These are phyloP conservation scores for Diversispora eburnea DNA, from an alignment of 192 early-diverging fungal species.

Conservation along the genomic window DNA sequence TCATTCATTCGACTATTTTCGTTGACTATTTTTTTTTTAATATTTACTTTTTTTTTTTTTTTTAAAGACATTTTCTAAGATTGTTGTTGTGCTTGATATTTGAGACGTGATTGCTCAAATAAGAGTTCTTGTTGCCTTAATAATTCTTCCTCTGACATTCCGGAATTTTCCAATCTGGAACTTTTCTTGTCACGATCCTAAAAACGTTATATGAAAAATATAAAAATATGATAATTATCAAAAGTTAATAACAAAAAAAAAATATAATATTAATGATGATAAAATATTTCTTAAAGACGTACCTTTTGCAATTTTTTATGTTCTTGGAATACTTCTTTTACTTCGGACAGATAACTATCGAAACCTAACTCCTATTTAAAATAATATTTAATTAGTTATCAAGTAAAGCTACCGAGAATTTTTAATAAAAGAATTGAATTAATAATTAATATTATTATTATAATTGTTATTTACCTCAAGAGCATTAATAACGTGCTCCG, in stretches of 20 bases:
- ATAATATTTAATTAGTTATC: conserved; percentile 8
- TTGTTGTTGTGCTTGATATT: conserved; percentile 48
- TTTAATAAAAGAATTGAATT: not conserved
- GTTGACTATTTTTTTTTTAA: no score
- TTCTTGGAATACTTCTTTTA: conserved; percentile 83
- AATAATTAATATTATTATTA: not conserved
- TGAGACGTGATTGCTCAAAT: conserved; percentile 82
- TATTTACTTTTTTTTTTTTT: no score
- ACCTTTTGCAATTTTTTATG: conserved; percentile 84
- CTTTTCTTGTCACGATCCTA: conserved; percentile 82
- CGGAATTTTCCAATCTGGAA: conserved; percentile 72
- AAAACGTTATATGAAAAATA: not conserved
- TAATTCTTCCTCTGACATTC: conserved; percentile 82
- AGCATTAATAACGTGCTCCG: conserved; percentile 90
- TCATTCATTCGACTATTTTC: no score
- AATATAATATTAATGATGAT: not conserved
- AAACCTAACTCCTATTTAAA: conserved; percentile 73
- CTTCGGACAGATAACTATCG: conserved; percentile 84
- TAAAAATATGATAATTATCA: conserved; percentile 11
- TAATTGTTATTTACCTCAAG: conserved; percentile 55
- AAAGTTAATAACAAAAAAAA: not conserved
- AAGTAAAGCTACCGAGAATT: not conserved
- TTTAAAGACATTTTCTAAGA: not conserved
- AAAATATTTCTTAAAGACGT: not conserved
- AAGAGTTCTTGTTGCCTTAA: conserved; percentile 78